Base-by-base conservation (phyloP, 208 protist species). In the Leishmania amazonensis region DNA sequence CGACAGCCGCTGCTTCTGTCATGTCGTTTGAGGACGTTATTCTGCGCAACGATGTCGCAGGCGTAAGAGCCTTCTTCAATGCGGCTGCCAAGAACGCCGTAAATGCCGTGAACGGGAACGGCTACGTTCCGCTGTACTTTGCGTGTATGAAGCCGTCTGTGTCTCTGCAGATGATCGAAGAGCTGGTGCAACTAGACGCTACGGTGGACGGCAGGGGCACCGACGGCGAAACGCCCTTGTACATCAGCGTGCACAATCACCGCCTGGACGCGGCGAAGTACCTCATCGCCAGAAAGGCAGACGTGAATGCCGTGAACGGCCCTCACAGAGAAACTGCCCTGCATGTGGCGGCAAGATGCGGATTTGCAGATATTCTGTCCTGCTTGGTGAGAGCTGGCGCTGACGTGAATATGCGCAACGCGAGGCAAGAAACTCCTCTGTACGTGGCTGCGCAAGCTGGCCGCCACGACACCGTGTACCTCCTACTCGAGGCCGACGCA, bases 121-220 rank as follows among this genome's bases (percentile, higher is more conserved):
- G 95, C 54, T 96, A 90, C 83, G 92, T 89, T 5, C 92, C 93
- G 2, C 89, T 98, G 31, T 98, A 95, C 84, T 93, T 93, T 77
- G 93, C 94, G 35, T 95, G 90, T 80, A 97, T 97, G 95, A 96
- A 96, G 81, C 76, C 80, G 65, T 81, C 83, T 49, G 91, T 95
- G 40, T 73, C 73, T 28, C 74, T 88, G 28, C 49, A 67, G 38
- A 87, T 85, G 31, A 86, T 97, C 35, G 49, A 87, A 13, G 88
- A 88, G 51, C 76, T 98, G 77, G 47, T 97, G 9, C 73, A 72
- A 24, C 67, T 94, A 57, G 93, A 90, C 47, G 92, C 93, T n/a
- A 47, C 85, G 1, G 89, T 96, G n/a, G 88, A 97, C 76, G 73
- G 72, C 47, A 91, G 88, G 62, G 91, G 89, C 57, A 58, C 68